A percentile compares a stretch with the other conserved stretches of the same genome.
phyloP scores from a whole-genome alignment of 805 yeast genomes.

The Candida caryicola region DNA sequence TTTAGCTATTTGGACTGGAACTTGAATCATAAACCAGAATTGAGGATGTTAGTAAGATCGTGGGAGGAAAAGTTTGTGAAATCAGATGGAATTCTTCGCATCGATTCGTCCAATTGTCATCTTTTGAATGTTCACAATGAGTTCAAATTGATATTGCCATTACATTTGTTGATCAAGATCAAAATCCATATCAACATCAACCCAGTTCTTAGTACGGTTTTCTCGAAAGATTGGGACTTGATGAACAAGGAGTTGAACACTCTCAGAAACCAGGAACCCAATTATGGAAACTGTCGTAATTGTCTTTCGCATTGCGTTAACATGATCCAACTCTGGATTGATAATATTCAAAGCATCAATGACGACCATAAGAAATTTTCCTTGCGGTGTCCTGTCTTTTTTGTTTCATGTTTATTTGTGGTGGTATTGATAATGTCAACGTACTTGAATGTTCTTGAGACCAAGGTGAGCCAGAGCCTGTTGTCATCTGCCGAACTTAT shows the following conservation, averaged over 20 bases:
- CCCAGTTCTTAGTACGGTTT: slow-evolving; percentile 56
- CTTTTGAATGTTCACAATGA: slow-evolving; percentile 53
- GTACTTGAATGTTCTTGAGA: slow-evolving; percentile 55
- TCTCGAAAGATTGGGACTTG: slow-evolving; percentile 65
- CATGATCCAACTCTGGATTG: slow-evolving; percentile 68
- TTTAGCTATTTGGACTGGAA: slow-evolving; percentile 63
- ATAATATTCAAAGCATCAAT: slow-evolving; percentile 60
- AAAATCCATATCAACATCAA: slow-evolving; percentile 61
- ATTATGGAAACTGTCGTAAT: slow-evolving; percentile 43
- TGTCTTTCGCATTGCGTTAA: slow-evolving; percentile 38
- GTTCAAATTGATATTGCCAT: slow-evolving; percentile 62
- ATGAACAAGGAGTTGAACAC: slow-evolving; percentile 55
- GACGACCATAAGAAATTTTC: slow-evolving; percentile 62
- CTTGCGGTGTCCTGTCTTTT: slow-evolving; percentile 72
- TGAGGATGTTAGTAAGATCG: slow-evolving; percentile 54
- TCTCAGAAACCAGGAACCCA: slow-evolving; percentile 55
- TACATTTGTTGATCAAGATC: slow-evolving; percentile 64
- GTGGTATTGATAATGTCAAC: slow-evolving; percentile 62
- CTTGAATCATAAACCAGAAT: slow-evolving; percentile 55
- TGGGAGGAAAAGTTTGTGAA: slow-evolving; percentile 66
- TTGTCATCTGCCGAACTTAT: slow-evolving; percentile 16
- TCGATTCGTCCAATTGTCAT: slow-evolving; percentile 48
- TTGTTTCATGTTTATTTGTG: slow-evolving; percentile 67
- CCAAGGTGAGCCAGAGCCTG: slow-evolving; percentile 12
- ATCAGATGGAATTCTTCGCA: slow-evolving; percentile 61